Evolutionary conservation across 371 early-diverging fungal species (phyloP).

Genomic region (Scutellospora calospora): DNA sequence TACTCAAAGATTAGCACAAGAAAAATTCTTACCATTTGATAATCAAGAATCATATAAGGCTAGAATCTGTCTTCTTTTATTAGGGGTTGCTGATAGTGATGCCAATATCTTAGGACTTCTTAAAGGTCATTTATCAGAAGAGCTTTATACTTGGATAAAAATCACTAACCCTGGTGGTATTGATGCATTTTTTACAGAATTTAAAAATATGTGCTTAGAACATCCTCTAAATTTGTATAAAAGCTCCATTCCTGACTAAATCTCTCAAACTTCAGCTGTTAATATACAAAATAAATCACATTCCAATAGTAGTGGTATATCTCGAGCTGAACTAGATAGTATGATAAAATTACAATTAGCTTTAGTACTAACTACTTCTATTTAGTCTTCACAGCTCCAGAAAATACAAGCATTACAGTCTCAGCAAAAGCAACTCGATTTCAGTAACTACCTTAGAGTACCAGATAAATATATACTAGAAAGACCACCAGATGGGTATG

Average conservation of each 20-base stretch:
- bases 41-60: constrained; percentile 17
- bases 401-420: neutral
- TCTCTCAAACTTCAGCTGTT: constrained; percentile 30
- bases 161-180: constrained; percentile 16
- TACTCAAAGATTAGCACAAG: constrained; percentile 12
- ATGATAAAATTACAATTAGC: too few relatives aligned
- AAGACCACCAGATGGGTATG: constrained; percentile 7
- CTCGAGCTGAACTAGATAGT: too few relatives aligned
- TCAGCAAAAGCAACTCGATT: neutral
- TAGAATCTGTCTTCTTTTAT: constrained; percentile 21
- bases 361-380: constrained; percentile 27
- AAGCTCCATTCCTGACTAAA: neutral
- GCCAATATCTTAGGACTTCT: constrained; percentile 27
- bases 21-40: constrained; percentile 16
- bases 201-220: constrained; percentile 8
- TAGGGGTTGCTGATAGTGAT: constrained; percentile 27
- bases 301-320: too few relatives aligned
- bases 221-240: neutral
- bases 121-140: constrained; percentile 25
- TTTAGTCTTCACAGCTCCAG: neutral
- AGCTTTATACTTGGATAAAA: constrained; percentile 36
- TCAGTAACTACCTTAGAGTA: neutral
- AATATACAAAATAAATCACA: too few relatives aligned
- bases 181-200: too few relatives aligned
- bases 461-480: constrained; percentile 10